Evolutionary conservation across 2,329 filamentous ascomycete species (phyloP).

Genomic region (Albifimbria verrucaria): DNA sequence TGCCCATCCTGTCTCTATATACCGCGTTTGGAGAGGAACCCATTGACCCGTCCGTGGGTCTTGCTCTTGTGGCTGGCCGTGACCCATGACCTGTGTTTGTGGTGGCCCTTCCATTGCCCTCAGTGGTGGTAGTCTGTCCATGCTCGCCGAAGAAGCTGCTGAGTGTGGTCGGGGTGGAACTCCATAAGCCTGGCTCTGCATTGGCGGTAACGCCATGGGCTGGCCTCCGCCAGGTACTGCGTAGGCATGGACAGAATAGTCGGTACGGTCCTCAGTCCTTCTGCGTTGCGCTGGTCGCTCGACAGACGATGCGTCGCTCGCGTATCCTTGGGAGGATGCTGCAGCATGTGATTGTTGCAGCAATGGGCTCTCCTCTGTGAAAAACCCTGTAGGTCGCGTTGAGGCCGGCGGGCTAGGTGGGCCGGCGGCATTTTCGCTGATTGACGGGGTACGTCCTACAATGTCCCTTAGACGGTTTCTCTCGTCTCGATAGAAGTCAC

Average conservation of each 20-base stretch:
- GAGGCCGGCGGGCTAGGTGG: constrained; percentile 47
- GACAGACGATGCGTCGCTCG: constrained; percentile 38
- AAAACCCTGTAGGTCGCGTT: constrained; percentile 29
- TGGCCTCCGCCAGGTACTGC: constrained; percentile 29
- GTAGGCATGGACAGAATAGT: constrained; percentile 38
- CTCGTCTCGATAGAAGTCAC: constrained; percentile 71
- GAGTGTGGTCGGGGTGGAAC: constrained; percentile 34
- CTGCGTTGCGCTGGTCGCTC: constrained; percentile 46
- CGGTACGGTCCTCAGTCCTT: constrained; percentile 44
- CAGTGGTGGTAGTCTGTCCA: constrained; percentile 46
- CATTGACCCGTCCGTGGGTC: constrained; percentile 34
- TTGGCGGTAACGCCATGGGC: constrained; percentile 37
- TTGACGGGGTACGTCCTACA: constrained; percentile 56
- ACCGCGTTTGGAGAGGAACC: constrained; percentile 26
- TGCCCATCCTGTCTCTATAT: constrained; percentile 34
- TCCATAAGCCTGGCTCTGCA: constrained; percentile 35
- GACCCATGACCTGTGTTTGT: constrained; percentile 14
- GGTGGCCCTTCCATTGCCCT: constrained; percentile 39
- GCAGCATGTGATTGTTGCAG: constrained; percentile 21
- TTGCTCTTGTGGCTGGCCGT: constrained; percentile 29
- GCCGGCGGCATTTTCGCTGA: constrained; percentile 49
- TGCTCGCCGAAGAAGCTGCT: constrained; percentile 31
- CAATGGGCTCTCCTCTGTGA: constrained; percentile 34
- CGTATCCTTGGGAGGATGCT: constrained; percentile 29
- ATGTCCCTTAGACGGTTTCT: constrained; percentile 69